Evolutionary conservation across 805 yeast genomes (phyloP), one percentile per base, ranked within the genome.

Genomic region (Pichia heedii): DNA sequence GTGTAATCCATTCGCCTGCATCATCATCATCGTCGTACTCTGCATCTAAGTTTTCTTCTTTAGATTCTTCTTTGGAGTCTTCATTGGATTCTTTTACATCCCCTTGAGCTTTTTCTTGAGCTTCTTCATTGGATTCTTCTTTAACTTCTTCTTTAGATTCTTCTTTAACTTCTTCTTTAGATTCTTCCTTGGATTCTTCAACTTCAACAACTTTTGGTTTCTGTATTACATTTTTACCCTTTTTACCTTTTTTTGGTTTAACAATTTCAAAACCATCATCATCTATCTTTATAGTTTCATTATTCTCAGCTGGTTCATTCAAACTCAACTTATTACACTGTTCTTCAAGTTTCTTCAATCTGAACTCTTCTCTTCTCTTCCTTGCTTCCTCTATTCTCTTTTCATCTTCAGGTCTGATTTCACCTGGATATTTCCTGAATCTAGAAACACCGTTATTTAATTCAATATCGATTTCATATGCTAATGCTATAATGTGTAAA

Each of bases 1-100:
- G 83, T 0, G 95, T 85, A 53, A 93, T 93, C 98, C 98, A 93
- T 34, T 77, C 84, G 33, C 81, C 86, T 43, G 78, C 88, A 49
- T 84, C 96, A 44, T 84, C 90, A 43, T 79, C 89, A 37, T 80
- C 81, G 26, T 71, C 75, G 19, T 73, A 84, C 36, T 75, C 80
- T 22, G 44, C 38, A 10, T 37, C 37, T 24, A 43, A 39, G 4
- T 33, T 22, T 26, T 48, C 50, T 33, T 50, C 46, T 16, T 39
- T 49, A 2, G 33, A 33, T 29, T 36, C 51, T 18, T 42, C 51
- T 19, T 50, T 47, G 15, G 41, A 50, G 29, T 33, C 35, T 16
- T 48, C 45, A 15, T 46, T 50, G 6, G 29, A 22, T n/a, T 38
- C 45, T 19, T 34, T 24, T 37, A 39, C 37, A n/a, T n/a, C n/a